Base-by-base conservation (phyloP, 768 basidiomycete genomes). In the Amanita thiersii region DNA sequence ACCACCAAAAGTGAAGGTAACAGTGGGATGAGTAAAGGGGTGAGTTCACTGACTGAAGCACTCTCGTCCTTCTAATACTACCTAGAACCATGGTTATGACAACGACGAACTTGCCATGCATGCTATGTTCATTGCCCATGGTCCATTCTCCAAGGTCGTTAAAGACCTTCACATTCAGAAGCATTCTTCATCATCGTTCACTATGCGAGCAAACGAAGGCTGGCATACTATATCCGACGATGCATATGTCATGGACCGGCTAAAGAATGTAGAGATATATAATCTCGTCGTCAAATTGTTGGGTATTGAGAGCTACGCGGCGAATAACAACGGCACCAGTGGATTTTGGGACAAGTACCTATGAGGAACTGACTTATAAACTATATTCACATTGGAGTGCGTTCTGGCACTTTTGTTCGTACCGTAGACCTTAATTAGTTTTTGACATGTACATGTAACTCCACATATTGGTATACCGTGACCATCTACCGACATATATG, bases 61-160 rank as follows among this genome's bases (percentile, higher is more conserved):
- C 12, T 14, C 33, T 26, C 12, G 39, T 33, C 29, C 19, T 14
- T 30, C 21, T 30, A 14, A 30, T 32, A 21, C 20, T 36, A 14
- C 17, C 23, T 50, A 88, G 85, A 90, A 80, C 46, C 92, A 96
- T 51, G 92, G 92, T 4, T 96, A 92, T 54, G 90, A 93, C 57
- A 92, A 91, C 50, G 58, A 72, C 12, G 77, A 80, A 30, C 53
- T 66, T 9, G 67, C 81, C 4, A 94, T 94, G 92, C 77, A 79
- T 38, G 90, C 90, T 2, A 81, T 89, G 56, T 93, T 94, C 58
- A 81, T 94, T 44, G 90, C 88, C 7, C 88, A 91, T 54, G 92
- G 92, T 1, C 92, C 92, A 0, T 92, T 91, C 58, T 79, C 84
- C 10, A 61, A 75, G 8, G 71, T 75, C 31, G 69, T 78, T 39